Conservation (phyloP, 331 rosid genomes). For the Prunus yedoensis region DNA sequence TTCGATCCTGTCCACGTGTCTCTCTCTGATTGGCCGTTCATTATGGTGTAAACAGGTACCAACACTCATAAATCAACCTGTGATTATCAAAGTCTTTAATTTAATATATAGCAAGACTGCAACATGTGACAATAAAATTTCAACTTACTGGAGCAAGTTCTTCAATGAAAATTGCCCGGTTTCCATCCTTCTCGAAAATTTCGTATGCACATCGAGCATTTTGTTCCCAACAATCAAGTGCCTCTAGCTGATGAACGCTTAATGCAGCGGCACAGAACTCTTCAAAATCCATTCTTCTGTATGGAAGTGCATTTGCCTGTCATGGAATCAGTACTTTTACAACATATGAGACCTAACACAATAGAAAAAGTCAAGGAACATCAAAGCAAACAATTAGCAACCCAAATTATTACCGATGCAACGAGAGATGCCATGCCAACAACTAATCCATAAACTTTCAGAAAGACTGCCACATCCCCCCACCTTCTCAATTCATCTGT, state of each 20-base stretch:
- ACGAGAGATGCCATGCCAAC: constrained; percentile 29
- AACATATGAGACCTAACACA: constrained; percentile 22
- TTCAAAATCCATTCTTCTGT: constrained; percentile 97
- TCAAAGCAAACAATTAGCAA: constrained; percentile 14
- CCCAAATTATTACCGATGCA: constrained; percentile 51
- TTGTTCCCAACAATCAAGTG: constrained; percentile 94
- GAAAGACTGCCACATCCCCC: too few species aligned
- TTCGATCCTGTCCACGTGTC: too few species aligned
- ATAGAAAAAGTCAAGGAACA: constrained; percentile 14
- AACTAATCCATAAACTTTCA: too few species aligned
- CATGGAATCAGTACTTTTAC: constrained; percentile 26
- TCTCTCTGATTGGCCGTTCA: too few species aligned
- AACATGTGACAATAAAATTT: constrained; percentile 14
- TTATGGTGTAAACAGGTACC: too few species aligned
- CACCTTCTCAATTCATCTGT: too few species aligned
- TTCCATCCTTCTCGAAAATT: constrained; percentile 91
- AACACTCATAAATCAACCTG: neutral
- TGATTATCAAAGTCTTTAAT: neutral
- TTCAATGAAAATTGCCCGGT: constrained; percentile 88
- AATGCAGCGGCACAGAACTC: constrained; percentile 93
- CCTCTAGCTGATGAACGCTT: constrained; percentile 96
- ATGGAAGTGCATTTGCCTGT: constrained; percentile 86
- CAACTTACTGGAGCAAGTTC: constrained; percentile 92
- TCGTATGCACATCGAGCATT: constrained; percentile 95
- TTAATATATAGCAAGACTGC: neutral